phyloP scores from a whole-genome alignment of 495 filamentous ascomycete species.

The Daldinia childiae region DNA sequence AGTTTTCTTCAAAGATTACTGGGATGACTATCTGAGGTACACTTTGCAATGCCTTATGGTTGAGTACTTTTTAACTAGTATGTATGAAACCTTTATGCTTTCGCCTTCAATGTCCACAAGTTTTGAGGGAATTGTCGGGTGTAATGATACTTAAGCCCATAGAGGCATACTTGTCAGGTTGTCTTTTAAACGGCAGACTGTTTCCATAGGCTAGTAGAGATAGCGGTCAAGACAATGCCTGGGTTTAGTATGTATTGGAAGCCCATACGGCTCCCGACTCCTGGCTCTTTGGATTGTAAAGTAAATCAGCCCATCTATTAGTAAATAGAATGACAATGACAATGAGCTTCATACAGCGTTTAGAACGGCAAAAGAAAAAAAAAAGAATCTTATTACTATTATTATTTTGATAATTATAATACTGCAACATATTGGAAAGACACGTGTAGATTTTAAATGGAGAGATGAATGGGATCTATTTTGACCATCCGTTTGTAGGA shows the following conservation, averaged over 20 bases:
- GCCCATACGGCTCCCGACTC: neutral
- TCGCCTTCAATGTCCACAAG: too few relatives aligned
- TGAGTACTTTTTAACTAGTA: too few relatives aligned
- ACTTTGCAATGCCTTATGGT: too few relatives aligned
- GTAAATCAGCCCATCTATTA: too few relatives aligned
- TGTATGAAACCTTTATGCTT: too few relatives aligned
- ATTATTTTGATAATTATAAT: neutral
- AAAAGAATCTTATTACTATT: too few relatives aligned
- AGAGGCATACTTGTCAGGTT: neutral
- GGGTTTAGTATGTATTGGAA: neutral
- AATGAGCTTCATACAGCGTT: too few relatives aligned
- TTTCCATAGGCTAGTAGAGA: neutral
- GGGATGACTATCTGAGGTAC: too few relatives aligned
- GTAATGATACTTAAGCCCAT: neutral
- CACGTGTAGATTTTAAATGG: neutral
- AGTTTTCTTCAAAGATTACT: too few relatives aligned
- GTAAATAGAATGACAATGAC: too few relatives aligned
- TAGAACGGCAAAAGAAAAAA: too few relatives aligned
- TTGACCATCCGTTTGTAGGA: slow-evolving; percentile 1
- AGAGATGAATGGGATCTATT: neutral
- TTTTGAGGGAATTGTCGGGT: too few relatives aligned
- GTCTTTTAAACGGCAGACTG: neutral
- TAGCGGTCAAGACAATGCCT: neutral
- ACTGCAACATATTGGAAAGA: neutral
- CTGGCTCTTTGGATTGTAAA: neutral